Percentiles rank a stretch among this genome's conserved stretches.
phyloP scores from a whole-genome alignment of 2,329 filamentous ascomycete genomes.

The Cordyceps cicadae region DNA sequence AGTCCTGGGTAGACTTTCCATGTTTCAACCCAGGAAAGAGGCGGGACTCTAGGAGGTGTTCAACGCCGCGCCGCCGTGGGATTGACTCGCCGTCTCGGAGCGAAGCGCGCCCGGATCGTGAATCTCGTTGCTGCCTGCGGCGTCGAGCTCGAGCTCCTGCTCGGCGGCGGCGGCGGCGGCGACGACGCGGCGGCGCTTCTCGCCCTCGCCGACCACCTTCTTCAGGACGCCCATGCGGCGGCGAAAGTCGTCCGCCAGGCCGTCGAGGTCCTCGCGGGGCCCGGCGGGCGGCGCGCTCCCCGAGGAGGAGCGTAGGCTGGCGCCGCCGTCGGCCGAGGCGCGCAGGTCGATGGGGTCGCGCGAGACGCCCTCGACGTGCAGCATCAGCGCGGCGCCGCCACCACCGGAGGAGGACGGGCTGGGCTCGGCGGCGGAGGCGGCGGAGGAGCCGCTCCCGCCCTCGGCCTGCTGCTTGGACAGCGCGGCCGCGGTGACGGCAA shows the following conservation, averaged over 20 bases:
- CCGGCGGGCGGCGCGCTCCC: conserved; percentile 25
- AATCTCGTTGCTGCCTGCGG: background rate
- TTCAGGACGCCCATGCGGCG: conserved; percentile 47
- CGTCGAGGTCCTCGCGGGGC: conserved; percentile 37
- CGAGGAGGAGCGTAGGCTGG: conserved; percentile 21
- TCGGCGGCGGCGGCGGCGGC: background rate
- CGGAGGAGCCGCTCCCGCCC: conserved; percentile 18
- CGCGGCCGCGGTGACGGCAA: conserved; percentile 49
- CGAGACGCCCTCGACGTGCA: conserved; percentile 31
- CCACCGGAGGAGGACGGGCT: conserved; percentile 30
- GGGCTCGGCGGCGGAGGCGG: conserved; percentile 18
- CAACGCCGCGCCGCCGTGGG: background rate
- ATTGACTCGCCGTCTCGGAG: background rate
- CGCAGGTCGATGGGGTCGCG: conserved; percentile 26
- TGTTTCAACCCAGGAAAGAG: too few species aligned
- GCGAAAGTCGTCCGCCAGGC: conserved; percentile 49
- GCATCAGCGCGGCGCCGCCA: conserved; percentile 23
- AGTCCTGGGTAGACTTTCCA: too few species aligned
- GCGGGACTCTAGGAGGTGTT: background rate
- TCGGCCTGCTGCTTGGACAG: conserved; percentile 36
- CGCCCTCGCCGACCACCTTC: conserved; percentile 45
- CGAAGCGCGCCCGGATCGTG: background rate
- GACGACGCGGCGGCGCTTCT: conserved; percentile 28
- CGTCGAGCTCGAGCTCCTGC: background rate
- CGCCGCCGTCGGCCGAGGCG: conserved; percentile 12